Evolutionary conservation across 2,329 filamentous ascomycete species (phyloP), one percentile per base, ranked within the genome.

Genomic region (Fusarium pseudocircinatum): DNA sequence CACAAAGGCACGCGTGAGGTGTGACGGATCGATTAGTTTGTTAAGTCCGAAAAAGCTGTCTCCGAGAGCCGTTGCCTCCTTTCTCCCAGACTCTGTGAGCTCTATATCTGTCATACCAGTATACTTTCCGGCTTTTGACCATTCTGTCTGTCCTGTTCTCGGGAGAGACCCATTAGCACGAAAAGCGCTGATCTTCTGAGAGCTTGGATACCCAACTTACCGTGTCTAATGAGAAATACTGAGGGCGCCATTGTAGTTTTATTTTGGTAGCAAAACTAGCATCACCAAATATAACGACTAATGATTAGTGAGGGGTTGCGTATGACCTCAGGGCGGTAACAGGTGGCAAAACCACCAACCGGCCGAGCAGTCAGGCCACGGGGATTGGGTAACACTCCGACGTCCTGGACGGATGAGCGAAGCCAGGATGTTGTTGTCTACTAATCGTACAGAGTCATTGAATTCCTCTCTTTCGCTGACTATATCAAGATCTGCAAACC

Each of bases 151-250:
- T 20, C 47, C 47, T 52, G 13, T 26, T 52, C 8, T 10, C n/a
- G 4, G 7, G 30, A 7, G 8, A 34, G n/a, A 10, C 30, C 10
- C 16, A 14, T 50, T 20, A 26, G 16, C 1, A 11, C 15, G 7
- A 6, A 6, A 34, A 34, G 6, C 11, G 6, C 20, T 14, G 5
- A 6, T 4, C 12, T 9, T 6, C 9, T 3, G 4, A 7, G 3
- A 7, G 3, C 7, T 24, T 18, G 2, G 4, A 1, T 16, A 7
- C 18, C 1, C 12, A 14, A 24, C 47, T 11, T 26, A 52, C 47
- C 47, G 47, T 52, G 47, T 13, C 47, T 52, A 15, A 52, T 4
- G 8, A 36, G 47, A 11, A 52, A 52, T 11, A 52, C 47, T 13
- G 11, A 36, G 6, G 47, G 47, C 6, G 12, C n/a, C 47, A 52